Base-by-base conservation (phyloP, 768 basidiomycete genomes). In the Sporobolomyces roseus region DNA sequence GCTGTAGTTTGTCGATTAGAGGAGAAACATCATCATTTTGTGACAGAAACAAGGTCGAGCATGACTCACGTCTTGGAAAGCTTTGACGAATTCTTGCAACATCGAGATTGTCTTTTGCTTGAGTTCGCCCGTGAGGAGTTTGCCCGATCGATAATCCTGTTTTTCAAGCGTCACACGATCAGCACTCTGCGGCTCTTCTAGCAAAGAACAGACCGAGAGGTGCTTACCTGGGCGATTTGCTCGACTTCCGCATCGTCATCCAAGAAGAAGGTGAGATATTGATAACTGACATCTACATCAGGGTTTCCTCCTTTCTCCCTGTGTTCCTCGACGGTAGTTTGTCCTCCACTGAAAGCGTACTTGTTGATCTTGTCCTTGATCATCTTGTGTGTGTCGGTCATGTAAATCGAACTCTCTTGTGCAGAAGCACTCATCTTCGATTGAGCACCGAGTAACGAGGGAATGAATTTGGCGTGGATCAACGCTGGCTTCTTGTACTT, bases 341-440 rank as follows among this genome's bases (percentile, higher is more conserved):
- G 83, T 27, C 96, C 96, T 14, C 96, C 96, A 1, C 90, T 93
- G 80, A 98, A 99, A 3, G 92, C 96, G 76, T 99, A 92, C 74
- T 83, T 86, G 78, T 91, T 96, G 76, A 99, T 85, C 82, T 99
- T 99, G 78, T 92, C 96, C 81, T 96, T 94, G 81, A 99, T 97
- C 79, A 93, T 90, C 64, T 85, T 86, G 5, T 86, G 82, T 66
- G 89, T 90, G 78, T 99, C 96, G 36, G 83, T 91, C 94, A 99
- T 97, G 82, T 84, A 98, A 74, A 99, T 93, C 72, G 90, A 90
- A 72, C 88, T 90, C 80, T 93, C 94, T 27, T 86, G 82, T 79
- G 94, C 88, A 56, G 90, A 93, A 7, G 96, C 96, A 78, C 93
- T 96, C 96, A 99, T 99, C 81, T 99, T 99, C 41, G 92, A 94